phyloP scores from a whole-genome alignment of 495 filamentous ascomycete genomes.

The Aspergillus ostianus region DNA sequence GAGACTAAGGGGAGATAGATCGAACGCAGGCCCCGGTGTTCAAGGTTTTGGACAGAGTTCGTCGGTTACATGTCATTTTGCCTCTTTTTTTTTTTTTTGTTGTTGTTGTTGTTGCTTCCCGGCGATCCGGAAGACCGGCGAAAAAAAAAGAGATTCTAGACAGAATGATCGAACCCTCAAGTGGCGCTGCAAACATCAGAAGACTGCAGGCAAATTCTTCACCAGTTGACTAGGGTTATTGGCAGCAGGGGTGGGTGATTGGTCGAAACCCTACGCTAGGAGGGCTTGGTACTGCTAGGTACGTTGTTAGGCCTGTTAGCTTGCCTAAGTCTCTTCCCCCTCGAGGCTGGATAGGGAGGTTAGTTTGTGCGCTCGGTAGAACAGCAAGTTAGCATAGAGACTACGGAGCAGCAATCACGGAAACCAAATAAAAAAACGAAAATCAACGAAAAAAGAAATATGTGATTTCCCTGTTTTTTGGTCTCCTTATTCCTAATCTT shows the following conservation, averaged over 20 bases:
- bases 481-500: background rate
- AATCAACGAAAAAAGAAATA: background rate
- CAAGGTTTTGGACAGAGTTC: background rate
- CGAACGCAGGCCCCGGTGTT: slow-evolving; percentile 4
- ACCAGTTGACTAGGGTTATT: background rate
- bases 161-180: background rate
- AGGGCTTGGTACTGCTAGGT: too few species aligned
- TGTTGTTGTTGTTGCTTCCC: too few species aligned
- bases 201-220: background rate
- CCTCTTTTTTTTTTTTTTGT: too few species aligned
- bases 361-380: background rate
- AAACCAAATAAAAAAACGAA: too few species aligned
- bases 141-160: background rate
- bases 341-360: background rate
- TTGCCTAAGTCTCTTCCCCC: background rate
- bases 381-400: too few species aligned
- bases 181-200: background rate
- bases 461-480: background rate
- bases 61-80: background rate
- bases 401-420: too few species aligned
- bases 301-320: background rate
- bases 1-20: slow-evolving; percentile 4
- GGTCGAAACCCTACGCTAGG: background rate
- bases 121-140: too few species aligned
- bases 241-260: too few species aligned